Evolutionary conservation across 202 grass and related monocot species (phyloP).

Genomic region (Dendrocalamus latiflorus): DNA sequence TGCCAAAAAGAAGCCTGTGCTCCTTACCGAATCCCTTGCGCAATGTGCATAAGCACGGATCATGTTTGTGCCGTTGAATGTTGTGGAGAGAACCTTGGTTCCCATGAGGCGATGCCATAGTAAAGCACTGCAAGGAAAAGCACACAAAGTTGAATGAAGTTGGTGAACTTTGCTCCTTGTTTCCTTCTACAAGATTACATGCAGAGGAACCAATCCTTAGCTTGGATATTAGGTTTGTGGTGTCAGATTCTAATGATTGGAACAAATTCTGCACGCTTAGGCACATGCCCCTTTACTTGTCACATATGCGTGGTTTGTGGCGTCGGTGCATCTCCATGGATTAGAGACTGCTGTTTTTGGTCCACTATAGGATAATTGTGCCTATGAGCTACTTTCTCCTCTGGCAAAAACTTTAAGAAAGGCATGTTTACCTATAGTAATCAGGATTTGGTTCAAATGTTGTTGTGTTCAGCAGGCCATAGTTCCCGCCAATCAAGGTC

Average conservation of each 20-base stretch:
- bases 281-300: not conserved
- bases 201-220: not conserved
- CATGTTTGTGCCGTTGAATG: no score
- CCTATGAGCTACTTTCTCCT: not conserved
- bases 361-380: not conserved
- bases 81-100: conserved; percentile 64
- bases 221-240: not conserved
- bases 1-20: not conserved
- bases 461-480: conserved; percentile 65
- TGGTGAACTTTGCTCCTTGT: not conserved
- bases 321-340: not conserved
- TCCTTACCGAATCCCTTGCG: conserved; percentile 54
- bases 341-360: not conserved
- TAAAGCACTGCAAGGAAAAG: conserved; percentile 60
- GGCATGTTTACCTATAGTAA: conserved; percentile 53
- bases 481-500: conserved; percentile 63
- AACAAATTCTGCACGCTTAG: not conserved
- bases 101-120: conserved; percentile 98
- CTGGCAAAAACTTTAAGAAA: not conserved
- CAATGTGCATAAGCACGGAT: conserved; percentile 82
- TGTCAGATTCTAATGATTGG: not conserved
- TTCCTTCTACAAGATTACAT: not conserved
- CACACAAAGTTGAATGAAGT: conserved; percentile 10
- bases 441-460: conserved; percentile 76
- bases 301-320: not conserved